phyloP scores from a whole-genome alignment of 306 rosid genomes.

The Parietaria judaica region DNA sequence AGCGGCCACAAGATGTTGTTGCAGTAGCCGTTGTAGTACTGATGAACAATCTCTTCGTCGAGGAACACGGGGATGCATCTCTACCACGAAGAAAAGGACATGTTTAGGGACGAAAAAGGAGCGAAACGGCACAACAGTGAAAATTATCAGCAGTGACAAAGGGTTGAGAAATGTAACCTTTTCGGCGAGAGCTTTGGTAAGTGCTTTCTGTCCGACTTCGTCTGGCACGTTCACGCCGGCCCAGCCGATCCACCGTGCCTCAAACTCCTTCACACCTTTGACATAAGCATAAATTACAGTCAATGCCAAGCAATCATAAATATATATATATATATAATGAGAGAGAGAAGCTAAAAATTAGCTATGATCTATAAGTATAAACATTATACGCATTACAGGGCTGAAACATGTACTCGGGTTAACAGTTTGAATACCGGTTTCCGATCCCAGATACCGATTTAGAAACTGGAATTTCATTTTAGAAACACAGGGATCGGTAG shows the following conservation, averaged over 20 bases:
- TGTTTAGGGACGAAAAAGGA: neutral
- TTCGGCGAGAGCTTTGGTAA: conserved; percentile 76
- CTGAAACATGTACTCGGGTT: no score
- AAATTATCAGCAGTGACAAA: neutral
- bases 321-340: no score
- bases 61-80: conserved; percentile 88
- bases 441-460: no score
- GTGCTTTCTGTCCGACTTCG: conserved; percentile 75
- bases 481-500: no score
- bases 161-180: conserved; percentile 30
- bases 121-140: neutral
- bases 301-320: conserved; percentile 7
- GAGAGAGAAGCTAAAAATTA: neutral
- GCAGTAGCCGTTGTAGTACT: conserved; percentile 89
- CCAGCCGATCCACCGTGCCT: conserved; percentile 95
- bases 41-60: conserved; percentile 88
- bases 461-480: no score
- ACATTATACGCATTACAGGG: no score
- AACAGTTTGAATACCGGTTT: no score
- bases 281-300: conserved; percentile 15
- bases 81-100: conserved; percentile 28
- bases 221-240: conserved; percentile 93
- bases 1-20: conserved; percentile 92
- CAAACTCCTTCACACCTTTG: conserved; percentile 80
- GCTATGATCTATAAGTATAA: no score